Conservation (phyloP, 148 eudicot species). For the Vaccinium vitisidaea region DNA sequence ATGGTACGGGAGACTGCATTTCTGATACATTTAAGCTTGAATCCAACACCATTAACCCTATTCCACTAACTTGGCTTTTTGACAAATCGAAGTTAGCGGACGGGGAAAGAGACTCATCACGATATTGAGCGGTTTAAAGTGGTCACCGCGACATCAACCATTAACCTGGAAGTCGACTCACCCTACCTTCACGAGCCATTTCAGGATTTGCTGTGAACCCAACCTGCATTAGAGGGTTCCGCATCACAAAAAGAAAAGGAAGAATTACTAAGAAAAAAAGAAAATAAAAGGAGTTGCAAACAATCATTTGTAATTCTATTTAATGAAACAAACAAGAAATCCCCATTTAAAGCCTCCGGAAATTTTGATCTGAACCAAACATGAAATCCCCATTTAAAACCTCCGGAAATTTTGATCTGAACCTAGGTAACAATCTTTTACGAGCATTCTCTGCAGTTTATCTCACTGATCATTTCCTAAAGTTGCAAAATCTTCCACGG, state of each 20-base stretch:
- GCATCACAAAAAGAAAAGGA: background rate
- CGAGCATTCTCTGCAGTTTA: background rate
- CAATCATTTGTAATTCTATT: background rate
- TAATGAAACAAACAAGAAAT: background rate
- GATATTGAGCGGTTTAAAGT: background rate
- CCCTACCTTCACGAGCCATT: background rate
- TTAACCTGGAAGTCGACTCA: background rate
- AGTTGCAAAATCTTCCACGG: constrained; percentile 7
- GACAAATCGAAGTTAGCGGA: too few relatives aligned
- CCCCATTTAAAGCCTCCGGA: background rate
- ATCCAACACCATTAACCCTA: background rate
- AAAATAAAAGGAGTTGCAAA: background rate
- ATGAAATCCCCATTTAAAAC: background rate
- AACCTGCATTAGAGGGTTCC: background rate
- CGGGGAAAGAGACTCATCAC: background rate
- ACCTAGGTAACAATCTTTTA: background rate
- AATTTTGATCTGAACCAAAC: background rate
- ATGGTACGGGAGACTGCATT: background rate
- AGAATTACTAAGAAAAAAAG: background rate
- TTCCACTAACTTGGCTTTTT: too few relatives aligned
- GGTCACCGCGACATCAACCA: background rate
- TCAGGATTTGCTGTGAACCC: background rate
- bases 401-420: background rate
- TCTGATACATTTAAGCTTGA: background rate
- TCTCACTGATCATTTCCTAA: background rate